Evolutionary conservation across 768 basidiomycete genomes (phyloP).

Genomic region (Strobilomyces dryophilus): DNA sequence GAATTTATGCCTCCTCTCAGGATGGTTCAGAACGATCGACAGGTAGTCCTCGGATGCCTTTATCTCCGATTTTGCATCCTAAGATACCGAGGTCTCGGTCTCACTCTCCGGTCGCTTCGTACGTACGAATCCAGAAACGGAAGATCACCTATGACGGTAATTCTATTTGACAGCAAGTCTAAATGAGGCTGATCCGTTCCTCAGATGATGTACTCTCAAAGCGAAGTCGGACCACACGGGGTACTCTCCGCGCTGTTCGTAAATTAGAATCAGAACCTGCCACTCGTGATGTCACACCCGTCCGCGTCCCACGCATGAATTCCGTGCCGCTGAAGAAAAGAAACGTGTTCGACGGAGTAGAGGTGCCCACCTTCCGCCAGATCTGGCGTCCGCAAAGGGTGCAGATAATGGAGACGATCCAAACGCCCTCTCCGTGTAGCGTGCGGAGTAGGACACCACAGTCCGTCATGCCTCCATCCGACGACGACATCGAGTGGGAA

Average conservation of each 20-base stretch:
- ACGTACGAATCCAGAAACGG: slow-evolving; percentile 8
- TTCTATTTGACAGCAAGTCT: background rate
- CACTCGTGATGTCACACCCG: slow-evolving; percentile 20
- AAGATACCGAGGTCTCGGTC: background rate
- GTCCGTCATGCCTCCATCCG: slow-evolving; percentile 1
- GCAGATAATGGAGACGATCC: background rate
- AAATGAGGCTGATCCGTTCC: slow-evolving; percentile 5
- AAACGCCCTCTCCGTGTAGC: background rate
- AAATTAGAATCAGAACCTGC: slow-evolving; percentile 29
- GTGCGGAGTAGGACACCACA: background rate
- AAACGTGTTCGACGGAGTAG: slow-evolving; percentile 29
- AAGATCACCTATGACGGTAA: slow-evolving; percentile 6
- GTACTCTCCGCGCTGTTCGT: slow-evolving; percentile 10
- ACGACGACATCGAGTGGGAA: slow-evolving; percentile 33
- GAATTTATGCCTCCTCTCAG: background rate
- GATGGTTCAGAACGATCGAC: slow-evolving; percentile 1
- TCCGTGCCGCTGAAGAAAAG: slow-evolving; percentile 24
- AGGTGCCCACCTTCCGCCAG: slow-evolving; percentile 24
- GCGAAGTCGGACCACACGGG: slow-evolving; percentile 17
- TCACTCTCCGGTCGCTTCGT: background rate
- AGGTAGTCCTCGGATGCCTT: background rate
- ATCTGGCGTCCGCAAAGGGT: slow-evolving; percentile 9
- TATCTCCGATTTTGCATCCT: background rate
- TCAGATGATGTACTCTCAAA: slow-evolving; percentile 20
- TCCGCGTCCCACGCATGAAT: slow-evolving; percentile 12